Percentiles rank a stretch among this genome's conserved stretches.
Conservation (phyloP, 202 grass and related monocot species). For the Elaeis oleifera region DNA sequence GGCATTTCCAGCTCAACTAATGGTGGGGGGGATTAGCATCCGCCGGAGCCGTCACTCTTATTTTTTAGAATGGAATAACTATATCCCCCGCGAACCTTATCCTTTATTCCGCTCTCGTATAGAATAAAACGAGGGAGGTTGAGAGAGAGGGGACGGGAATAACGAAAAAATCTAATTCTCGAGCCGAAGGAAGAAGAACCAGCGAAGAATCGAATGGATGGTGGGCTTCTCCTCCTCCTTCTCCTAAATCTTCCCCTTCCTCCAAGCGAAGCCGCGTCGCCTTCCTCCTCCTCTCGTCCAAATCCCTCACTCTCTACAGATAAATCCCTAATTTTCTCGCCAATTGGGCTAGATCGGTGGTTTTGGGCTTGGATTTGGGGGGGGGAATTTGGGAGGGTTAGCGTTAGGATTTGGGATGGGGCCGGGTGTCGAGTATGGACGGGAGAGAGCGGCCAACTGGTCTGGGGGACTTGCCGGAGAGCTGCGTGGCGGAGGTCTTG, state of each 20-base stretch:
- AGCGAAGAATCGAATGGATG: slow-evolving; percentile 8
- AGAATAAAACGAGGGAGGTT: too few relatives aligned
- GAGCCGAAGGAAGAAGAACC: not conserved
- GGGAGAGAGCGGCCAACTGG: slow-evolving; percentile 15
- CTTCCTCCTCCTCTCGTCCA: slow-evolving; percentile 73
- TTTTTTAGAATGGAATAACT: too few relatives aligned
- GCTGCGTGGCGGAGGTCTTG: slow-evolving; percentile 85
- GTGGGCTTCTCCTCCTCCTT: slow-evolving; percentile 5
- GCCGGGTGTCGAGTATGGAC: slow-evolving; percentile 21
- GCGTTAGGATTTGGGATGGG: slow-evolving; percentile 43
- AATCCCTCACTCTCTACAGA: slow-evolving; percentile 64
- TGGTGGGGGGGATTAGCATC: too few relatives aligned
- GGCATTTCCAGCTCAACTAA: too few relatives aligned
- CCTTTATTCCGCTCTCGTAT: too few relatives aligned
- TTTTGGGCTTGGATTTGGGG: not conserved
- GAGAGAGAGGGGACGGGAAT: not conserved
- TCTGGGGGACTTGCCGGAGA: slow-evolving; percentile 73
- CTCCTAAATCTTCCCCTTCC: slow-evolving; percentile 16
- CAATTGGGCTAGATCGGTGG: not conserved
- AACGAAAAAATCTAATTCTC: not conserved
- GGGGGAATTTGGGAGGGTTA: slow-evolving; percentile 8
- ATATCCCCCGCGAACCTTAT: too few relatives aligned
- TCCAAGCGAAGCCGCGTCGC: slow-evolving; percentile 23
- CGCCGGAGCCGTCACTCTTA: too few relatives aligned
- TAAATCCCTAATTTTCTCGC: not conserved